Evolutionary conservation across 768 basidiomycete genomes (phyloP).

Genomic region (Lanmaoa rubissima): DNA sequence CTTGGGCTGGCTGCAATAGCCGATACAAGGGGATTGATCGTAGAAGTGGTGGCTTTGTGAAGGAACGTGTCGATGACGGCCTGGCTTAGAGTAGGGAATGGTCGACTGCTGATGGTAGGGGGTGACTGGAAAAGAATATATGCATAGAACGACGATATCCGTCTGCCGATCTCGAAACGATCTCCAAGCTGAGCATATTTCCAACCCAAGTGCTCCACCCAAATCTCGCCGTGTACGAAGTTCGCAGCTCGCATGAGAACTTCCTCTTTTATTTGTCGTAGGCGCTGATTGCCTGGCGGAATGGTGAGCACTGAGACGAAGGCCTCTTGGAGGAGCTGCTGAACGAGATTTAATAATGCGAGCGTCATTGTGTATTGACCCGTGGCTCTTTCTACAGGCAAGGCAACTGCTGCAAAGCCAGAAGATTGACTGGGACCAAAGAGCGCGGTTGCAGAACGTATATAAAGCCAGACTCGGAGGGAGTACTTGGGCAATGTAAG

Average conservation of each 20-base stretch:
- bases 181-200: constrained; percentile 80
- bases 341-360: constrained; percentile 72
- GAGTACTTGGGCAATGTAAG: constrained; percentile 72
- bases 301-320: constrained; percentile 49
- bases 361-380: constrained; percentile 83
- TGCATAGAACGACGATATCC: constrained; percentile 64
- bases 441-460: constrained; percentile 74
- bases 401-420: constrained; percentile 61
- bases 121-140: constrained; percentile 64
- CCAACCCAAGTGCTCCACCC: constrained; percentile 85
- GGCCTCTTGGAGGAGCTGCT: constrained; percentile 73
- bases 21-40: constrained; percentile 77
- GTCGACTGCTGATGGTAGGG: constrained; percentile 49
- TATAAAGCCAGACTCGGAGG: constrained; percentile 85
- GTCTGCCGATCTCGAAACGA: constrained; percentile 77
- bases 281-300: constrained; percentile 53
- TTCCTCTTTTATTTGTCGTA: constrained; percentile 77
- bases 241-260: constrained; percentile 74
- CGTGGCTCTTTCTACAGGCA: constrained; percentile 66
- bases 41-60: constrained; percentile 71
- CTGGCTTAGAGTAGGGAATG: constrained; percentile 60
- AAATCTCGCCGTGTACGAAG: constrained; percentile 84
- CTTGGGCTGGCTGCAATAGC: constrained; percentile 65
- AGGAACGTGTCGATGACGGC: constrained; percentile 70
- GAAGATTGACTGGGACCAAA: constrained; percentile 61